phyloP scores from a whole-genome alignment of 331 rosid genomes.

The Quercus lobata region DNA sequence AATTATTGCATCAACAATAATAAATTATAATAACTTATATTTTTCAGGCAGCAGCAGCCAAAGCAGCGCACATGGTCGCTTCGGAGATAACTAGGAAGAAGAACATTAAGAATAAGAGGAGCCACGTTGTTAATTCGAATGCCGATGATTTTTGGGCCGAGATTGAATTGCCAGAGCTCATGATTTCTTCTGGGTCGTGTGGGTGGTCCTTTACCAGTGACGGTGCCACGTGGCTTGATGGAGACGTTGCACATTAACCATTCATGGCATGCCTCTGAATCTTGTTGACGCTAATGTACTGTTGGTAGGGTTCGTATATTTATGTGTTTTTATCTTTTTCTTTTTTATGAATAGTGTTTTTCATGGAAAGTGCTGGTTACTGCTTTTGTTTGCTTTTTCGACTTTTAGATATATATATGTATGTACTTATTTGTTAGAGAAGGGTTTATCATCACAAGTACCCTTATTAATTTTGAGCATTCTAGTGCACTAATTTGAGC shows the following conservation, averaged over 20 bases:
- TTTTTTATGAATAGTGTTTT: not conserved
- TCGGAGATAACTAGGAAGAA: not conserved
- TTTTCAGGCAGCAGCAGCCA: conserved; percentile 50
- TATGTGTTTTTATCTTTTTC: not conserved
- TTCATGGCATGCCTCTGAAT: conserved; percentile 39
- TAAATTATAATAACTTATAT: too few species aligned
- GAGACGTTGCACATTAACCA: conserved; percentile 33
- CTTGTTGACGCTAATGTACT: conserved; percentile 2
- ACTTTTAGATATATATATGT: not conserved
- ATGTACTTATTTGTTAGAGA: not conserved
- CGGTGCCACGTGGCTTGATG: conserved; percentile 40
- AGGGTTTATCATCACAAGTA: not conserved
- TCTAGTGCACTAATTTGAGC: not conserved
- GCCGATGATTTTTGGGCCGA: conserved; percentile 73
- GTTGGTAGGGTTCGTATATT: conserved; percentile 23
- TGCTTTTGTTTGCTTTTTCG: not conserved
- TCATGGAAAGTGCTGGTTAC: not conserved
- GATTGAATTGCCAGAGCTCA: conserved; percentile 74
- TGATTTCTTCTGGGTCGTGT: conserved; percentile 27
- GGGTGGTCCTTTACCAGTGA: conserved; percentile 31
- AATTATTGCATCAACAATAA: too few species aligned
- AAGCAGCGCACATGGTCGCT: conserved; percentile 43
- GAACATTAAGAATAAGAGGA: not conserved
- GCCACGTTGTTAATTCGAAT: conserved; percentile 4
- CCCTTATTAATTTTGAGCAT: not conserved